phyloP scores from a whole-genome alignment of 2,329 filamentous ascomycete species.

The Talaromyces sp. region DNA sequence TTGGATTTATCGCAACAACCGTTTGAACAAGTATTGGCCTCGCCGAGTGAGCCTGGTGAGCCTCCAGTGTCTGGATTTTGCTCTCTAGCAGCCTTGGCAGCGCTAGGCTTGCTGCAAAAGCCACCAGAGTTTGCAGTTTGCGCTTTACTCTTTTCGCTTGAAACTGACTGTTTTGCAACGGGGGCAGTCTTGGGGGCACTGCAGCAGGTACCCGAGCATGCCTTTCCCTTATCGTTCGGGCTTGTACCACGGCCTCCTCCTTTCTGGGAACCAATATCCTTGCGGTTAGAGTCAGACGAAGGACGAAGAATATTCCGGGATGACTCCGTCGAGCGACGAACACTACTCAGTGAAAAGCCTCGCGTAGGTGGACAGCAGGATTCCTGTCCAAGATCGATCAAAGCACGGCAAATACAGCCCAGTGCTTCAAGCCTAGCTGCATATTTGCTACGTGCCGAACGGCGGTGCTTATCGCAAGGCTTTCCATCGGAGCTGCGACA shows the following conservation, averaged over 20 bases:
- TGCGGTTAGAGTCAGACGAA: too few species aligned
- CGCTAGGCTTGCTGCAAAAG: too few species aligned
- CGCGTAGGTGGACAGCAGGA: constrained; percentile 49
- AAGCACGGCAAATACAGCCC: constrained; percentile 58
- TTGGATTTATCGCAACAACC: too few species aligned
- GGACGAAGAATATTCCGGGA: background rate
- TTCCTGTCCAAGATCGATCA: constrained; percentile 56
- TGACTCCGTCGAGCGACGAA: background rate
- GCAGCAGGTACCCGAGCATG: too few species aligned
- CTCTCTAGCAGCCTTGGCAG: too few species aligned
- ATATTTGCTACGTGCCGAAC: constrained; percentile 44
- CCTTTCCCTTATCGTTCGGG: too few species aligned
- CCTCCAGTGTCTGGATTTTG: too few species aligned
- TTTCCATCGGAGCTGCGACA: background rate
- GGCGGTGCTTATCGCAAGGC: constrained; percentile 32
- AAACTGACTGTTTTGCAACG: background rate
- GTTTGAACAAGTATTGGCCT: too few species aligned
- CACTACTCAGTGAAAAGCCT: background rate
- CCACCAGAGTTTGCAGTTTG: too few species aligned
- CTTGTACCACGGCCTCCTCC: too few species aligned
- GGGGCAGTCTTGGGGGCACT: background rate
- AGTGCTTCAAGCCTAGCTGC: constrained; percentile 50
- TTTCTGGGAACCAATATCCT: too few species aligned
- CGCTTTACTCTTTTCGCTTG: background rate
- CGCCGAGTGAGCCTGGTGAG: too few species aligned